Evolutionary conservation across 2,329 filamentous ascomycete species (phyloP).

Genomic region (Aspergillus pseudotamarii): DNA sequence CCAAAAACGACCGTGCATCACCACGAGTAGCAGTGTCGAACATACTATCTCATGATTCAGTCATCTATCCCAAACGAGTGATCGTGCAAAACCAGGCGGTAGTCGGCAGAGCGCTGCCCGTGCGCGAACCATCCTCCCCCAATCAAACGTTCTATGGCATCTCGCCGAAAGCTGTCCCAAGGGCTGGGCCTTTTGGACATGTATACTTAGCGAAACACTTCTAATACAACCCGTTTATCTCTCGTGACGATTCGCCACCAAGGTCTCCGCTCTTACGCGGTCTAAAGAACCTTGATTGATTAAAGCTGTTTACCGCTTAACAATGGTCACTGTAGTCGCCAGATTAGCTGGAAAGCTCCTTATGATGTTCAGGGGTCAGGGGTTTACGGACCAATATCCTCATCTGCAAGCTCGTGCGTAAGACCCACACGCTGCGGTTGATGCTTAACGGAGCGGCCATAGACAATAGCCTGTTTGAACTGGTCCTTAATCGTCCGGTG

Average conservation of each 20-base stretch:
- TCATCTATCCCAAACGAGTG: slow-evolving; percentile 21
- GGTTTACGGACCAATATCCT: slow-evolving; percentile 81
- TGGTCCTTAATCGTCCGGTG: slow-evolving; percentile 95
- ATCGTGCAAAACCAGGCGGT: slow-evolving; percentile 23
- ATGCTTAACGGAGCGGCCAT: slow-evolving; percentile 97
- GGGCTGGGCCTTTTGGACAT: slow-evolving; percentile 29
- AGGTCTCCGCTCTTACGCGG: slow-evolving; percentile 30
- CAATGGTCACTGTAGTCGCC: slow-evolving; percentile 59
- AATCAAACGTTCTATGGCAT: slow-evolving; percentile 28
- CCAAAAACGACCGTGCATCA: slow-evolving; percentile 18
- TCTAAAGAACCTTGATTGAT: slow-evolving; percentile 20
- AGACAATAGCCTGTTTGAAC: slow-evolving; percentile 94
- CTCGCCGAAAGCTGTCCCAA: slow-evolving; percentile 33
- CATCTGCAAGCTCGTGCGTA: slow-evolving; percentile 86
- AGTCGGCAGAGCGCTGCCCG: slow-evolving; percentile 26
- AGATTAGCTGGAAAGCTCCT: slow-evolving; percentile 27
- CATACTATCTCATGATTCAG: slow-evolving; percentile 22
- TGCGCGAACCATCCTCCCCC: slow-evolving; percentile 24
- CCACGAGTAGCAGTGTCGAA: slow-evolving; percentile 19
- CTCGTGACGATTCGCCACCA: slow-evolving; percentile 31
- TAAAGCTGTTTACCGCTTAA: slow-evolving; percentile 62
- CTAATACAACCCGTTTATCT: slow-evolving; percentile 19
- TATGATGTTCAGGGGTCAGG: not conserved
- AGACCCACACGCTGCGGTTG: slow-evolving; percentile 95
- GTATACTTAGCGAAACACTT: slow-evolving; percentile 23